phyloP scores from a whole-genome alignment of 1,284 basidiomycete species.

The Golubevia sp. region DNA sequence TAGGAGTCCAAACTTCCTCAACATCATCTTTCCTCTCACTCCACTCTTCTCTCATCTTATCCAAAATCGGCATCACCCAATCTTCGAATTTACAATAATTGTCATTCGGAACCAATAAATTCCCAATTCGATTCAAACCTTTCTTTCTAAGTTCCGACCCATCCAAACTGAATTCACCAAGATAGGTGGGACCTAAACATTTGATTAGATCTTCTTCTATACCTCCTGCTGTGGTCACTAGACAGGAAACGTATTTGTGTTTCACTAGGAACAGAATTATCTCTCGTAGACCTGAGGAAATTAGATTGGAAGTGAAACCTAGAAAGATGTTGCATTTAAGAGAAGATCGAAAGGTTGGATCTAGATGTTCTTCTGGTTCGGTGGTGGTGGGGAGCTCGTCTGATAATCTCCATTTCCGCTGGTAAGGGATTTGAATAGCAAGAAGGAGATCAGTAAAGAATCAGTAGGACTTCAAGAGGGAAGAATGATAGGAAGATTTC shows the following conservation, averaged over 20 bases:
- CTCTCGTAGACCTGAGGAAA: conserved; percentile 95
- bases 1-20: conserved; percentile 79
- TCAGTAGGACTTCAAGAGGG: no score
- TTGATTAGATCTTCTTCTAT: conserved; percentile 99
- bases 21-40: conserved; percentile 69
- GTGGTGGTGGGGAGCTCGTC: conserved; percentile 68
- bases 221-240: conserved; percentile 97
- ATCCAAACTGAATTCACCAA: conserved; percentile 84
- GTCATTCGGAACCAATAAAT: conserved; percentile 94
- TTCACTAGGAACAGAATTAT: conserved; percentile 91
- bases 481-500: no score
- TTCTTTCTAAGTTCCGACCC: conserved; percentile 83
- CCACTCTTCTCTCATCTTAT: conserved; percentile 89
- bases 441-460: no score
- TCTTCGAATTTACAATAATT: conserved; percentile 99
- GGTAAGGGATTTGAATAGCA: no score
- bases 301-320: conserved; percentile 97
- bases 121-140: conserved; percentile 97
- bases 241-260: conserved; percentile 83
- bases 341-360: conserved; percentile 70
- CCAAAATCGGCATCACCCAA: conserved; percentile 93
- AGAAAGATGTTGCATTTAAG: conserved; percentile 87
- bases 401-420: conserved; percentile 82
- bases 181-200: conserved; percentile 91
- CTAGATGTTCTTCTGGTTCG: conserved; percentile 71